These are phyloP conservation scores for Calonectria ilicicola DNA, from an alignment of 2,329 filamentous ascomycete species.

Conservation along the genomic window DNA sequence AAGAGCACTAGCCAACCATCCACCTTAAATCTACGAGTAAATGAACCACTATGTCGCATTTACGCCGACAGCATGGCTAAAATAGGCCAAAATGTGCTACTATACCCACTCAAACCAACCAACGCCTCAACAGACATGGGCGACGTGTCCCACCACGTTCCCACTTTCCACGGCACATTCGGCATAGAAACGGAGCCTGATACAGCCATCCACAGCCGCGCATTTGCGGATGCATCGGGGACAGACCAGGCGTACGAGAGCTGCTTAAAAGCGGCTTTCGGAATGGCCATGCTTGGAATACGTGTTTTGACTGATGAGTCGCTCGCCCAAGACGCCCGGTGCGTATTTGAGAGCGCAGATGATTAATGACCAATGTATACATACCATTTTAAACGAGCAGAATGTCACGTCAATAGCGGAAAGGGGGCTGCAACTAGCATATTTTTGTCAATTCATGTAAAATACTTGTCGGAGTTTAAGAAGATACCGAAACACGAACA, in stretches of 20 bases:
- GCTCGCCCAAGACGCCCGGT: background rate
- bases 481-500: too few relatives aligned
- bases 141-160: background rate
- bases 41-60: background rate
- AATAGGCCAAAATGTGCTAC: background rate
- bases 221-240: background rate
- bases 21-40: background rate
- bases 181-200: background rate
- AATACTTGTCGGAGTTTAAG: too few relatives aligned
- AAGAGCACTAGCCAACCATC: background rate
- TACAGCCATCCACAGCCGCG: background rate
- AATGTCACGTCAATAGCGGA: too few relatives aligned
- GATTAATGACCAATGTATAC: background rate
- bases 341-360: background rate
- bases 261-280: background rate
- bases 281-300: background rate
- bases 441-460: too few relatives aligned
- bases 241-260: background rate
- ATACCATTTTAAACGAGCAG: background rate
- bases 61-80: background rate
- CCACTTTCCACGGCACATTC: background rate
- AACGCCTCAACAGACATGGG: background rate
- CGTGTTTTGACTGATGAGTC: background rate
- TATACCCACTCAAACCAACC: background rate
- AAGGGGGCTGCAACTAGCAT: too few relatives aligned